Evolutionary conservation across 2,329 filamentous ascomycete genomes (phyloP).

Genomic region (Venturia asperata): DNA sequence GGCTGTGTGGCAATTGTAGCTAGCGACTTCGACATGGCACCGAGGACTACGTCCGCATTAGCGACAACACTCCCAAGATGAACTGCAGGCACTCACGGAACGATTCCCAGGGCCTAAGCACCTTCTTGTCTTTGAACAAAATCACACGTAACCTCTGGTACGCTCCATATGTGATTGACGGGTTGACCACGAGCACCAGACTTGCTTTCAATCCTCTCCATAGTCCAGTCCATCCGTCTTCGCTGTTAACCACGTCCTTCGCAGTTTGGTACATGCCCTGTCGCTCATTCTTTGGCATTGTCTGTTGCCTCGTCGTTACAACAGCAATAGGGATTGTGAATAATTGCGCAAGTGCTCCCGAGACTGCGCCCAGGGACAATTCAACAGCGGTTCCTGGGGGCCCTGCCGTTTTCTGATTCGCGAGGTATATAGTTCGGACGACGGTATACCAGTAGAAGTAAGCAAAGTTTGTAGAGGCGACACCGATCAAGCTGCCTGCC

Average conservation of each 20-base stretch:
- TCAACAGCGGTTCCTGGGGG: slow-evolving; percentile 74
- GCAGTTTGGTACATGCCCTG: slow-evolving; percentile 85
- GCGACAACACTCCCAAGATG: slow-evolving; percentile 21
- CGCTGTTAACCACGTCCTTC: slow-evolving; percentile 78
- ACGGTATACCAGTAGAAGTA: slow-evolving; percentile 99
- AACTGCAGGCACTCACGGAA: slow-evolving; percentile 61
- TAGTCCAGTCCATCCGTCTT: slow-evolving; percentile 80
- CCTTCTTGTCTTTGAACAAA: slow-evolving; percentile 69
- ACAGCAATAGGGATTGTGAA: slow-evolving; percentile 97
- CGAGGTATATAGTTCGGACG: slow-evolving; percentile 72
- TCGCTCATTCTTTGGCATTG: slow-evolving; percentile 73
- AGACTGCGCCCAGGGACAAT: slow-evolving; percentile 74
- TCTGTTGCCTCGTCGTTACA: slow-evolving; percentile 92
- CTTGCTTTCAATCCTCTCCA: slow-evolving; percentile 96
- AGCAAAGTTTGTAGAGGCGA: slow-evolving; percentile 96
- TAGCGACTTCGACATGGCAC: slow-evolving; percentile 84
- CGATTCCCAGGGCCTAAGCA: slow-evolving; percentile 74
- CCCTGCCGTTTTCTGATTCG: slow-evolving; percentile 49
- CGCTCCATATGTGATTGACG: slow-evolving; percentile 93
- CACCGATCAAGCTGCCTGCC: slow-evolving; percentile 75
- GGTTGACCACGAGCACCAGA: slow-evolving; percentile 90
- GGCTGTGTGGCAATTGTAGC: slow-evolving; percentile 92
- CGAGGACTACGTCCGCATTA: slow-evolving; percentile 56
- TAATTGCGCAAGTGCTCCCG: slow-evolving; percentile 84
- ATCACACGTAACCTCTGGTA: slow-evolving; percentile 80